Base-by-base conservation (phyloP, 169 alveolate species). In the Plasmodium cynomolgi region DNA sequence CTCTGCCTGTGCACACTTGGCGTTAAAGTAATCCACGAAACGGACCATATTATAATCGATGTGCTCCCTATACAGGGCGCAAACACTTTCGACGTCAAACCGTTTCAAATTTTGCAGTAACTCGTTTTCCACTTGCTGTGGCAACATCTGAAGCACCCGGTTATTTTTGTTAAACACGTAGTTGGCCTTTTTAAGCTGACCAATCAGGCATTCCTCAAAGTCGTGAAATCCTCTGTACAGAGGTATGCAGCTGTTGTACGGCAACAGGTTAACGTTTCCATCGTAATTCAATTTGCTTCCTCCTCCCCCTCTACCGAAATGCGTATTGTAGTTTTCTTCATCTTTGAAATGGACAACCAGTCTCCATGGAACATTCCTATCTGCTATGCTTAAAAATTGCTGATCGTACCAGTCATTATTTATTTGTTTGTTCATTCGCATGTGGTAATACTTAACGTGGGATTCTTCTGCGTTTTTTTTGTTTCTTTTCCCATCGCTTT, bases 301-400 rank as follows among this genome's bases (percentile, higher is more conserved):
- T 17, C 47, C 85, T 20, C 58, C 34, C 23, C 47, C 39, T n/a
- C 72, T 88, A 5, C 37, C 82, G 15, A 56, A 58, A 68, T 80
- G 47, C 2, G 75, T 34, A 37, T 79, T 41, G 73, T 90, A 79
- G 15, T 90, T 83, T 47, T 81, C 82, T 13, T 90, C 91, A 41
- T 86, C 91, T n/a, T 90, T 90, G 37, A 90, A 90, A 44, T 81
- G 83, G 47, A 90, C 56, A 7, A 62, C 50, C 58, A 90, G 34
- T 17, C 34, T 80, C 94, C 94, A 90, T 2, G 94, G 94, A 1
- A 90, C 73, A 50, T 90, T 90, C 47, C 82, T 79, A 68, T 90
- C 73, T 68, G 94, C 82, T 81, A 90, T 90, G 23, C 50, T 72
- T 62, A 39, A 17, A 29, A 90, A 90, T 41, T 90, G 81, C 56